These are phyloP conservation scores for Eucalyptus camaldulensis DNA, from an alignment of 345 rosid genomes.

Conservation along the genomic window DNA sequence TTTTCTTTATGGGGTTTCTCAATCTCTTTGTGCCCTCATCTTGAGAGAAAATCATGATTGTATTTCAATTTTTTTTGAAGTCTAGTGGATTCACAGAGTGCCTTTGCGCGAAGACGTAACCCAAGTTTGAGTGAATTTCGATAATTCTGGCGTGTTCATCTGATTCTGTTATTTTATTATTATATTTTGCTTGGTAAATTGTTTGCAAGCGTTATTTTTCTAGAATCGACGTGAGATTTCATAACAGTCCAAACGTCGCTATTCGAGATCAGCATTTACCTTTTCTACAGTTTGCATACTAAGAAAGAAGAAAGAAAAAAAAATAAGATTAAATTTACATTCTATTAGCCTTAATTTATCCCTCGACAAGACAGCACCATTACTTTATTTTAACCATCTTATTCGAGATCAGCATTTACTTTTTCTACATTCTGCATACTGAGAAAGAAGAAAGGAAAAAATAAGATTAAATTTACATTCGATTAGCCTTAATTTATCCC, in stretches of 20 bases:
- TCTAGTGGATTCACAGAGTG: too few species aligned
- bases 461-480: neutral
- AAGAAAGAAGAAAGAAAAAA: neutral
- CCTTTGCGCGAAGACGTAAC: fast-evolving
- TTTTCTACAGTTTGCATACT: neutral
- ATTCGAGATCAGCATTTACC: neutral
- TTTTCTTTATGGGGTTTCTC: fast-evolving
- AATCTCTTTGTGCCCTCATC: too few species aligned
- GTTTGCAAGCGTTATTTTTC: too few species aligned
- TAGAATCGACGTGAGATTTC: fast-evolving
- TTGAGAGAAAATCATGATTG: too few species aligned
- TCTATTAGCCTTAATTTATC: neutral
- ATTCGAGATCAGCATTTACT: neutral
- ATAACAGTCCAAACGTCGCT: neutral
- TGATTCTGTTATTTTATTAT: too few species aligned
- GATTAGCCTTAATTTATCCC: neutral
- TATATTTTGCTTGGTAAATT: fast-evolving
- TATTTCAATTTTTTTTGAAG: fast-evolving
- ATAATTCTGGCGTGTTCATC: fast-evolving
- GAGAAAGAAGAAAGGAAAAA: neutral
- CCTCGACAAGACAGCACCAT: neutral
- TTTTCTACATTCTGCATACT: neutral
- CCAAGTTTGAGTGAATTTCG: fast-evolving
- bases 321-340: neutral
- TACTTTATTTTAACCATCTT: too few species aligned